Base-by-base conservation (phyloP, 345 rosid genomes). In the Salix purpurea region DNA sequence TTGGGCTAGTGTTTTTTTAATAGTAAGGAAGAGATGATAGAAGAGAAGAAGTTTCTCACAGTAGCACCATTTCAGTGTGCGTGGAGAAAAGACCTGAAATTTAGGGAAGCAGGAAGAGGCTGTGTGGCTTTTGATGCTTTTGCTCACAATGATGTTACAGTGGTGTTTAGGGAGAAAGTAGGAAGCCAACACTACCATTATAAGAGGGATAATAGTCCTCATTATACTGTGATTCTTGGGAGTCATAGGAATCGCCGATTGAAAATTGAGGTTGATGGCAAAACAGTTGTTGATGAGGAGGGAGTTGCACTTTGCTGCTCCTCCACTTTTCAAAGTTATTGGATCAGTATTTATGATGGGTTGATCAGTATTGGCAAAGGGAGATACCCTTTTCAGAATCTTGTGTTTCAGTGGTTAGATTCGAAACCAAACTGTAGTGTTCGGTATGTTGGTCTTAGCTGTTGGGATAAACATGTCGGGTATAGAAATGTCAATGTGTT, bases 1-100 rank as follows among this genome's bases (percentile, higher is more conserved):
- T 72, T 30, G 69, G 67, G 7, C 11, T 39, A 32, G 10, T 34
- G n/a, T 36, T 44, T 69, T 13, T 48, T 52, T 42, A 1, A 9
- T 14, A 39, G 12, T 40, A 30, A 50, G 52, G 54, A 60, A 65
- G 70, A 72, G 73, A 88, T 86, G 90, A 81, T 81, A 67, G 89
- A 82, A 70, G 87, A 52, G 88, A 90, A 81, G 67, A 91, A 87
- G 79, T 90, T 87, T 74, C 86, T 94, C 67, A 94, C 95, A 0
- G 99, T 96, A n/a, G 97, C 97, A 70, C 98, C 99, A 23, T 96
- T 96, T 76, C 97, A 90, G 90, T 96, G 99, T 85, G 98, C 97
- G 67, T 96, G 99, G 98, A 90, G 94, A 67, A 86, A 94, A 66
- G 98, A 94, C 86, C 85, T 96, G 79, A 96, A 89, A 83, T 96